Evolutionary conservation across 1,139 yeast genomes (phyloP), one percentile per base, ranked within the genome.

Genomic region (Komagataea norvegica): DNA sequence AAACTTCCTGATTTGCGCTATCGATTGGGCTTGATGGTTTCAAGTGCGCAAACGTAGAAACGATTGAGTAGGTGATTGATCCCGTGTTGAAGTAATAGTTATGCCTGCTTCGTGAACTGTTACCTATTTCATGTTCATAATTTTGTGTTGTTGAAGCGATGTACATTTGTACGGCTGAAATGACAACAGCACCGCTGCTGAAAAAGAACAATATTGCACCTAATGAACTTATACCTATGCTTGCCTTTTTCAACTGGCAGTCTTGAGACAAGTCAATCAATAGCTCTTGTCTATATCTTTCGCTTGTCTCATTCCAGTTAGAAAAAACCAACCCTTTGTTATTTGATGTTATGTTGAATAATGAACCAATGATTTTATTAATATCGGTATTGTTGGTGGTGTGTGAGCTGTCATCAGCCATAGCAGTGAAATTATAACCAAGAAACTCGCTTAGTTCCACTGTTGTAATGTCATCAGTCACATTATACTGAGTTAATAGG

Each of bases 241-340:
- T 10, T 8, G 29, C 10, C 13, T 17, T 27, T 17, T 43, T 43
- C 29, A 43, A 31, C 6, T 28, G 32, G 17, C 43, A 43, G 25
- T 43, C 42, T 15, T 41, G 36, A n/a, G 41, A 38, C 13, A 43
- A 20, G 10, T 29, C 17, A 7, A 43, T 31, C 7, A 38, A 14
- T 6, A 43, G 19, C n/a, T 41, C 29, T 18, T 41, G 40, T 20
- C 36, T 37, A 8, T 27, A 8, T 14, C 23, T 25, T 2, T 33
- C 37, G 18, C 20, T 32, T 9, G 45, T 26, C 9, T 36, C 35
- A 10, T 42, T 41, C 31, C 34, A 37, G 15, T 22, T 24, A 8
- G 40, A 28, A 4, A 40, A 10, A 9, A 23, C 25, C 8, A 42
- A 17, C 6, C 34, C 37, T 9, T 29, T 16, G 14, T 28, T 19